phyloP scores from a whole-genome alignment of 2,329 filamentous ascomycete genomes.

The Paecilomyces niveus region DNA sequence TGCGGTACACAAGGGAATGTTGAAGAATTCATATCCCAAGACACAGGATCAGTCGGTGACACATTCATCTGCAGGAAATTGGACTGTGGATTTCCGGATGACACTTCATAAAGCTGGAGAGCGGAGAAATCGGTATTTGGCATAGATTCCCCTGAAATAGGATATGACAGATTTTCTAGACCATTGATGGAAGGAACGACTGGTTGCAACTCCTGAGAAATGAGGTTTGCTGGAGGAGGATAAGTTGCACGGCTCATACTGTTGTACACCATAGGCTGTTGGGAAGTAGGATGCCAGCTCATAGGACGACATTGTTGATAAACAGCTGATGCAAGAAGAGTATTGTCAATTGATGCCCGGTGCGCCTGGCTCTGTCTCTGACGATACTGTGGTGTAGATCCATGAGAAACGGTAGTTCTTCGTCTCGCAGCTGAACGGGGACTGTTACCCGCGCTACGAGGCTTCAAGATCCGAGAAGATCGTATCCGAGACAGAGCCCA shows the following conservation, averaged over 20 bases:
- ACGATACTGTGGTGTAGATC: slow-evolving; percentile 39
- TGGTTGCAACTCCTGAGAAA: background rate
- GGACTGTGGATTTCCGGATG: slow-evolving; percentile 13
- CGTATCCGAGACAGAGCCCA: slow-evolving; percentile 44
- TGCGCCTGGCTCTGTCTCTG: slow-evolving; percentile 12
- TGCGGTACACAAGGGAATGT: slow-evolving; percentile 15
- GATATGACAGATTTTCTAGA: slow-evolving; percentile 7
- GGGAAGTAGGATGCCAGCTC: slow-evolving; percentile 68
- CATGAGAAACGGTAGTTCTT: slow-evolving; percentile 48
- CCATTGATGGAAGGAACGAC: background rate
- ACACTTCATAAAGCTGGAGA: slow-evolving; percentile 6
- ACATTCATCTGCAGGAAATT: slow-evolving; percentile 13
- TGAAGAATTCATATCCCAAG: slow-evolving; percentile 16
- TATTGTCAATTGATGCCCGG: slow-evolving; percentile 40
- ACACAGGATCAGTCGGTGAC: slow-evolving; percentile 19
- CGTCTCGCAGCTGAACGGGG: slow-evolving; percentile 45
- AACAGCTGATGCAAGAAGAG: slow-evolving; percentile 30
- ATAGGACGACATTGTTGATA: slow-evolving; percentile 51
- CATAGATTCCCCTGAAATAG: slow-evolving; percentile 8
- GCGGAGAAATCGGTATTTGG: slow-evolving; percentile 15
- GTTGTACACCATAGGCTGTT: slow-evolving; percentile 29
- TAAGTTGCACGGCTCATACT: slow-evolving; percentile 13
- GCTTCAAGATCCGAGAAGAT: slow-evolving; percentile 54
- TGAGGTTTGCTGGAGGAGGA: slow-evolving; percentile 8
- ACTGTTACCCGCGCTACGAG: slow-evolving; percentile 62